Evolutionary conservation across 768 basidiomycete species (phyloP).

Genomic region (Tubosaeta sp.): DNA sequence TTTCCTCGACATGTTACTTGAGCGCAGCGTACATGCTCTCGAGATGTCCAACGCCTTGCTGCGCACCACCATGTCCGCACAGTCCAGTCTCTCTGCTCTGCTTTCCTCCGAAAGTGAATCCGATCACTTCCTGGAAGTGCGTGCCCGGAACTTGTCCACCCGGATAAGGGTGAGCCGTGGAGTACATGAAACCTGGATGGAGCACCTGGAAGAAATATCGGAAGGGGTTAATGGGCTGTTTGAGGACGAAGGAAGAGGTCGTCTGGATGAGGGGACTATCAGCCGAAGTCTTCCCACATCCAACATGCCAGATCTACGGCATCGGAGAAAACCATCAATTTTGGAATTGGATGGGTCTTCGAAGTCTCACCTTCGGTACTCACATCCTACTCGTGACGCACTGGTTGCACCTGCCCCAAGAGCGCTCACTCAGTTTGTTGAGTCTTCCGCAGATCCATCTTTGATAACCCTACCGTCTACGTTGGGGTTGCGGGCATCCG

Average conservation of each 20-base stretch:
- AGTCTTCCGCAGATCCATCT: slow-evolving; percentile 49
- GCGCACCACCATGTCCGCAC: slow-evolving; percentile 71
- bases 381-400: slow-evolving; percentile 46
- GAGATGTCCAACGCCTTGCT: slow-evolving; percentile 82
- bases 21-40: slow-evolving; percentile 78
- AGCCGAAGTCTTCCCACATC: slow-evolving; percentile 46
- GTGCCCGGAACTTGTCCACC: slow-evolving; percentile 49
- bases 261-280: slow-evolving; percentile 24
- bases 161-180: slow-evolving; percentile 45
- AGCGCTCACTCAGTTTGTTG: slow-evolving; percentile 71
- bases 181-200: slow-evolving; percentile 55
- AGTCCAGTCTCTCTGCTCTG: slow-evolving; percentile 49
- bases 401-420: slow-evolving; percentile 68
- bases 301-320: slow-evolving; percentile 28
- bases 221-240: slow-evolving; percentile 60
- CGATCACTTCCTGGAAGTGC: slow-evolving; percentile 44
- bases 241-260: slow-evolving; percentile 22
- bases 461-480: slow-evolving; percentile 64
- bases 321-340: slow-evolving; percentile 47
- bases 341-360: slow-evolving; percentile 31
- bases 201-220: slow-evolving; percentile 63
- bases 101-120: slow-evolving; percentile 43
- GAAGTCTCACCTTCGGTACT: slow-evolving; percentile 43
- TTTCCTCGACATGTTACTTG: slow-evolving; percentile 72
- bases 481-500: slow-evolving; percentile 51